Evolutionary conservation across 331 rosid genomes (phyloP).

Genomic region (Dryas integrifolia): DNA sequence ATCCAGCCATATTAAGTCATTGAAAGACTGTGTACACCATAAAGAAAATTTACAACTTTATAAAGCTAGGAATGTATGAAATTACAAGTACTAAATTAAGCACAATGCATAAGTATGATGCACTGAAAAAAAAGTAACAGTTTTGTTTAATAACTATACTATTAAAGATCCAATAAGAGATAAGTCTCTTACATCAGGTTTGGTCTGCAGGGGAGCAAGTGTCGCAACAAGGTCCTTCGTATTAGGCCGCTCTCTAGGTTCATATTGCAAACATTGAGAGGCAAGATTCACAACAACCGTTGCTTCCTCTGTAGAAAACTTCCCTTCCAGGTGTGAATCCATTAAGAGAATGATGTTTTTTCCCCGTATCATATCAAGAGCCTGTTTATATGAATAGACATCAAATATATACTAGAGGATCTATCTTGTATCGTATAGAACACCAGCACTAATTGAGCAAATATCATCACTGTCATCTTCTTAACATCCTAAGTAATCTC

Average conservation of each 20-base stretch:
- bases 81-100: not conserved
- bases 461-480: not conserved
- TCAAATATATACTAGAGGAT: conserved; percentile 13
- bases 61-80: not conserved
- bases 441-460: not conserved
- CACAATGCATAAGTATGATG: not conserved
- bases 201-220: conserved; percentile 81
- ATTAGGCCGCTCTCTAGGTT: conserved; percentile 93
- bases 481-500: not conserved
- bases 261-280: conserved; percentile 89
- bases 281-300: conserved; percentile 90
- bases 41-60: not conserved
- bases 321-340: conserved; percentile 97
- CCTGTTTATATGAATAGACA: conserved; percentile 52
- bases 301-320: conserved; percentile 88
- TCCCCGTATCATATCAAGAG: conserved; percentile 96
- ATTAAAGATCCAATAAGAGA: conserved; percentile 17
- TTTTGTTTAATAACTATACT: not conserved
- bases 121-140: conserved; percentile 9
- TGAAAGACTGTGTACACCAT: not conserved
- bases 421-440: not conserved
- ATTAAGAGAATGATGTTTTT: conserved; percentile 74
- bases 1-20: not conserved
- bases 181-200: conserved; percentile 64
- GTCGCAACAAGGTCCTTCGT: conserved; percentile 82